Conservation (phyloP, 108 stramenopile genomes). For the Cylindrotheca closterium region DNA sequence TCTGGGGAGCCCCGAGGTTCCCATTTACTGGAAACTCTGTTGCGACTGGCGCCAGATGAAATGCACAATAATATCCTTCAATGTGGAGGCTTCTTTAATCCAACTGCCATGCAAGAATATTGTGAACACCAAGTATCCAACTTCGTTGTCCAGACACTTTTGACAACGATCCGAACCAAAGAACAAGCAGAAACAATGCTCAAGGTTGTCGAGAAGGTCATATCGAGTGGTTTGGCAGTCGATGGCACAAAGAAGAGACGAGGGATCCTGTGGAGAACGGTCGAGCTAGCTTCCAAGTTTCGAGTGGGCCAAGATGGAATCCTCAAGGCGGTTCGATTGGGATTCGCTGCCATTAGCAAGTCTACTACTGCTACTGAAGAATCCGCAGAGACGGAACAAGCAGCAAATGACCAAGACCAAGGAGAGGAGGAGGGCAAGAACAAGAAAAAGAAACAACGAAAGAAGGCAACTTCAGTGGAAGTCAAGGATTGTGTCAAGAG, state of each 20-base stretch:
- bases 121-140: constrained; percentile 73
- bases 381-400: not conserved
- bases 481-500: constrained; percentile 55
- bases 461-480: constrained; percentile 46
- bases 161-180: constrained; percentile 54
- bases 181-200: constrained; percentile 61
- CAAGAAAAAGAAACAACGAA: constrained; percentile 58
- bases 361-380: not conserved
- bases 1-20: constrained; percentile 83
- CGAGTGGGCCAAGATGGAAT: constrained; percentile 67
- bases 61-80: constrained; percentile 55
- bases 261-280: constrained; percentile 77
- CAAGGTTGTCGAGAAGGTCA: constrained; percentile 50
- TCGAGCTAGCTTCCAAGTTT: constrained; percentile 68
- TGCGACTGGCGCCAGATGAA: constrained; percentile 57
- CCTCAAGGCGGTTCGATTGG: constrained; percentile 59
- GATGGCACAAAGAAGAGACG: constrained; percentile 40
- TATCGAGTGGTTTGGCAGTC: constrained; percentile 59
- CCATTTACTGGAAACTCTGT: constrained; percentile 71
- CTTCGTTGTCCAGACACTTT: constrained; percentile 76
- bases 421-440: constrained; percentile 22
- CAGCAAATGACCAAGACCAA: constrained; percentile 4
- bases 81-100: constrained; percentile 52
- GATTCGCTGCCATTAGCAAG: constrained; percentile 41
- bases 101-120: constrained; percentile 69